These are phyloP conservation scores for Akanthomyces muscarius DNA, from an alignment of 2,329 filamentous ascomycete species.

Conservation along the genomic window DNA sequence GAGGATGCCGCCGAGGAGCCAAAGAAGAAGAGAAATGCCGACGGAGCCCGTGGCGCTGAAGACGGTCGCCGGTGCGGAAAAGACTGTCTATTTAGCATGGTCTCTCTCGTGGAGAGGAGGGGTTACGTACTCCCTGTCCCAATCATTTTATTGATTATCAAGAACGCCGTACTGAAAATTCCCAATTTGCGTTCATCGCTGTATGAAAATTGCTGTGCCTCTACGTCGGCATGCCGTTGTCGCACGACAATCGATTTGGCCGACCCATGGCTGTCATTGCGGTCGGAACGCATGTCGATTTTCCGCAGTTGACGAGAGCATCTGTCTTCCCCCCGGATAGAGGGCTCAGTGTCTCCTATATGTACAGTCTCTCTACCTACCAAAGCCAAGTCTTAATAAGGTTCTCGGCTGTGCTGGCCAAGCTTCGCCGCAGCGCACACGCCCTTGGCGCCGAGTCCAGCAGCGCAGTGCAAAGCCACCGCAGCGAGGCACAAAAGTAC, in stretches of 20 bases:
- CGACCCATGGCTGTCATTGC: neutral
- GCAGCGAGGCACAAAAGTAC: neutral
- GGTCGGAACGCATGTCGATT: constrained; percentile 4
- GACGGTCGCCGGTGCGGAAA: constrained; percentile 52
- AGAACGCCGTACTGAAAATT: constrained; percentile 47
- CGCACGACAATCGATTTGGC: neutral
- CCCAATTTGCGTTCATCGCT: constrained; percentile 47
- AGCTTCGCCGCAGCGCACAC: neutral
- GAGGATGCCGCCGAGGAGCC: constrained; percentile 43
- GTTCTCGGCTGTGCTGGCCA: neutral
- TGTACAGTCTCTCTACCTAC: neutral
- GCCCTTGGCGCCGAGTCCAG: constrained; percentile 6
- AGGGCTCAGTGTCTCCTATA: neutral
- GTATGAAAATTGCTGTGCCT: constrained; percentile 41
- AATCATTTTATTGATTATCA: constrained; percentile 58
- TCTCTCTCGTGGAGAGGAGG: neutral
- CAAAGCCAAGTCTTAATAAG: neutral
- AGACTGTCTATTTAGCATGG: constrained; percentile 34
- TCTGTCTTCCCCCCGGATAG: neutral
- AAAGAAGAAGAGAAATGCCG: constrained; percentile 29
- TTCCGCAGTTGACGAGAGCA: neutral
- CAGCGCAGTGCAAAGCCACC: neutral
- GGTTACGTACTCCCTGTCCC: constrained; percentile 49
- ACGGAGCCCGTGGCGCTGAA: constrained; percentile 51
- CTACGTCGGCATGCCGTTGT: neutral